phyloP scores from a whole-genome alignment of 2,329 filamentous ascomycete species.

The Mycosphaerelloides madeirae region DNA sequence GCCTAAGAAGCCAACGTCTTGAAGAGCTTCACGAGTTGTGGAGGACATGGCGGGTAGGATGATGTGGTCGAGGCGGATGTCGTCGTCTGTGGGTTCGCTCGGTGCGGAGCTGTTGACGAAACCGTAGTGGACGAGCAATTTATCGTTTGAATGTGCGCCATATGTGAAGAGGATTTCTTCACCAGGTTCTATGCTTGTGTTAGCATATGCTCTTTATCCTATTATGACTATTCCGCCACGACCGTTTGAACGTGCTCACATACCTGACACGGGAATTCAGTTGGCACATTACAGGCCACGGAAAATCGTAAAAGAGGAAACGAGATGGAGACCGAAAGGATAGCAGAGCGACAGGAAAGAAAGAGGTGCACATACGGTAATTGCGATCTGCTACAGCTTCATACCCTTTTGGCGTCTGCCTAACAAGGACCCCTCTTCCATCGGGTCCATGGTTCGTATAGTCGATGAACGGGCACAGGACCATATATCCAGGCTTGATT shows the following conservation, averaged over 20 bases:
- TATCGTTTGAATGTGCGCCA: slow-evolving; percentile 66
- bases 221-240: no score
- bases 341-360: not conserved
- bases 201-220: not conserved
- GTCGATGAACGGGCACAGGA: slow-evolving; percentile 67
- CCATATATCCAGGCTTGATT: slow-evolving; percentile 56
- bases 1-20: slow-evolving; percentile 41
- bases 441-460: slow-evolving; percentile 58
- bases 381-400: slow-evolving; percentile 49
- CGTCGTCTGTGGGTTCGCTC: slow-evolving; percentile 31
- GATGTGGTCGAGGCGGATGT: slow-evolving; percentile 39
- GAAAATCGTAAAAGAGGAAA: no score
- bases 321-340: not conserved
- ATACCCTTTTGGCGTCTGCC: slow-evolving; percentile 50
- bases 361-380: slow-evolving; percentile 39
- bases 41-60: slow-evolving; percentile 36
- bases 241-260: not conserved
- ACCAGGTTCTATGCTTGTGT: slow-evolving; percentile 6
- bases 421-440: slow-evolving; percentile 46
- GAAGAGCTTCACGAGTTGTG: slow-evolving; percentile 33
- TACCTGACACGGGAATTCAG: not conserved
- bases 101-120: slow-evolving; percentile 35
- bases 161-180: slow-evolving; percentile 64
- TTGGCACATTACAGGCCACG: no score
- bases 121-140: slow-evolving; percentile 64